phyloP scores from a whole-genome alignment of 2,329 filamentous ascomycete species.

The Knufia petricola region DNA sequence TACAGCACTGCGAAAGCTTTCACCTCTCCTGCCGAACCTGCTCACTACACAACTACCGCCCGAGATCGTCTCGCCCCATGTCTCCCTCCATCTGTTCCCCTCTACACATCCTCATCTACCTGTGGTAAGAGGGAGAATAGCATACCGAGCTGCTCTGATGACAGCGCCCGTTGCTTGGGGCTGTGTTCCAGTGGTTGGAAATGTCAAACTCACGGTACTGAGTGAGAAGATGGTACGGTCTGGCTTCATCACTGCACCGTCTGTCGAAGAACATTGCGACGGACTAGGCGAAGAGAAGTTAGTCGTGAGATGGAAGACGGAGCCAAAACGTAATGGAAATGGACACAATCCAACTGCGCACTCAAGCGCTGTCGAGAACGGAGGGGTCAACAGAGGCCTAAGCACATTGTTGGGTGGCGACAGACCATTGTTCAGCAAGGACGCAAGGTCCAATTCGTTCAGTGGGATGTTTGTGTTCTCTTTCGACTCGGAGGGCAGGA shows the following conservation, averaged over 20 bases:
- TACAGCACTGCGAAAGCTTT: slow-evolving; percentile 50
- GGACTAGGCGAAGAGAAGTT: slow-evolving; percentile 57
- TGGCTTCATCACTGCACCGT: slow-evolving; percentile 27
- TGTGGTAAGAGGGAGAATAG: slow-evolving; percentile 78
- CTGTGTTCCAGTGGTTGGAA: slow-evolving; percentile 78
- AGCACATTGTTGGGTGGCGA: slow-evolving; percentile 44
- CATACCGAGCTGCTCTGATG: slow-evolving; percentile 89
- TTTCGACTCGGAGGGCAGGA: slow-evolving; percentile 77
- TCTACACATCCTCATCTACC: slow-evolving; percentile 60
- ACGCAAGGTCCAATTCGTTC: slow-evolving; percentile 61
- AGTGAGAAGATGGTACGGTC: slow-evolving; percentile 78
- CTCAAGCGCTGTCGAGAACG: slow-evolving; percentile 16
- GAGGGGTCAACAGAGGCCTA: slow-evolving; percentile 31
- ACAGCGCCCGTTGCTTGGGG: slow-evolving; percentile 96
- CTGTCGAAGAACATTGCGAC: slow-evolving; percentile 27
- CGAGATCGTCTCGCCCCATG: slow-evolving; percentile 52
- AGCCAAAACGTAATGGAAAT: slow-evolving; percentile 27
- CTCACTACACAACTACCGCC: slow-evolving; percentile 52
- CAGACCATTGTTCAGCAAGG: slow-evolving; percentile 37
- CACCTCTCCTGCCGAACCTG: slow-evolving; percentile 52
- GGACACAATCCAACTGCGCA: slow-evolving; percentile 13
- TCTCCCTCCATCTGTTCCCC: slow-evolving; percentile 55
- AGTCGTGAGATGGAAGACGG: slow-evolving; percentile 80
- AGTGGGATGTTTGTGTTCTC: slow-evolving; percentile 90
- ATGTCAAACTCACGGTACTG: slow-evolving; percentile 76